These are phyloP conservation scores for Pichia norvegensis DNA, from an alignment of 1,139 yeast genomes.

Conservation along the genomic window DNA sequence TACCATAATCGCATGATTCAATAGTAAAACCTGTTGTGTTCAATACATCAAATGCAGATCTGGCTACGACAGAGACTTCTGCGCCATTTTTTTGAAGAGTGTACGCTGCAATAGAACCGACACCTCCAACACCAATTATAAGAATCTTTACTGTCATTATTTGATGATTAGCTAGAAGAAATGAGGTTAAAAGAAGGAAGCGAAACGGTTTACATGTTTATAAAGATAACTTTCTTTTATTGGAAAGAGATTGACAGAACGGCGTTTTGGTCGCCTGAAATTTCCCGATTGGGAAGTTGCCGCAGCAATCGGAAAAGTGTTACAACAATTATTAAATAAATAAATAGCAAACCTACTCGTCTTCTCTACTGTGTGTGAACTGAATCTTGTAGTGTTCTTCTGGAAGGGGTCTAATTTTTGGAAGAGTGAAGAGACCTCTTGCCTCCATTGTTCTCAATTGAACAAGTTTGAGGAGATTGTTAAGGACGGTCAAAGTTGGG, in stretches of 20 bases:
- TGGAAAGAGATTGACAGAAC: too few species aligned
- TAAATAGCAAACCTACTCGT: background rate
- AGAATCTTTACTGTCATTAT: slow-evolving; percentile 32
- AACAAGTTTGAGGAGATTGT: slow-evolving; percentile 47
- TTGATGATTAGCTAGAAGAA: background rate
- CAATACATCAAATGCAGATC: slow-evolving; percentile 59
- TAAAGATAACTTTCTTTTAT: too few species aligned
- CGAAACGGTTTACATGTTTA: too few species aligned
- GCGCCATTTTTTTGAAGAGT: slow-evolving; percentile 44
- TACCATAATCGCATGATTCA: slow-evolving; percentile 56
- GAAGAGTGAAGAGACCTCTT: slow-evolving; percentile 37
- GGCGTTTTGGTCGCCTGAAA: background rate
- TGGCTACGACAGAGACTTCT: slow-evolving; percentile 52
- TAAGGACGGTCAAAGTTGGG: slow-evolving; percentile 52
- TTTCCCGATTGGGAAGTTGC: slow-evolving; percentile 1
- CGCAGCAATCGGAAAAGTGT: background rate
- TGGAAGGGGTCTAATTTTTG: slow-evolving; percentile 32
- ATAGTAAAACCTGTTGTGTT: slow-evolving; percentile 47
- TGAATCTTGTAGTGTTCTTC: slow-evolving; percentile 17
- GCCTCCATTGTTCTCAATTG: slow-evolving; percentile 53
- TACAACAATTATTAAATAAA: background rate
- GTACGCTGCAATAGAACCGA: slow-evolving; percentile 63
- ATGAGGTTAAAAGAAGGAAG: background rate
- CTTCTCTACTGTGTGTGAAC: background rate
- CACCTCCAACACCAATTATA: slow-evolving; percentile 67